phyloP scores from a whole-genome alignment of 2,329 filamentous ascomycete species.

The Cladosporium cucumerinum region DNA sequence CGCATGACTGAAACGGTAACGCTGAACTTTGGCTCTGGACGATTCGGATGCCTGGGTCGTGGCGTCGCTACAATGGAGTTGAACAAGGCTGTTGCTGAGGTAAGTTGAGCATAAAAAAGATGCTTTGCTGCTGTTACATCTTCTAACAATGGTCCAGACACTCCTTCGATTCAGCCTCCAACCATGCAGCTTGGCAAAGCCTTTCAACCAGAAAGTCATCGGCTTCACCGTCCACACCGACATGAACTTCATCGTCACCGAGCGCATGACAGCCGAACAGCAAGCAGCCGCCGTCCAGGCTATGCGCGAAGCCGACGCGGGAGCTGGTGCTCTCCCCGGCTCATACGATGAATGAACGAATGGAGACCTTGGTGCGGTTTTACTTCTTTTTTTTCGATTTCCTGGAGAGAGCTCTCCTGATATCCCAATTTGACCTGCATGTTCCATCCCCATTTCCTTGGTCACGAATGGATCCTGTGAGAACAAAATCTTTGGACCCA shows the following conservation, averaged over 20 bases:
- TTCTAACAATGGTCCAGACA: conserved; percentile 25
- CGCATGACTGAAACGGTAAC: conserved; percentile 38
- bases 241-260: conserved; percentile 38
- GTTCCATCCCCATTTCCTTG: not conserved
- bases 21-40: conserved; percentile 36
- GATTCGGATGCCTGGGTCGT: conserved; percentile 38
- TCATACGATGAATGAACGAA: conserved; percentile 14
- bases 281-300: not conserved
- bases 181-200: conserved; percentile 36
- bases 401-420: not conserved
- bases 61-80: conserved; percentile 40
- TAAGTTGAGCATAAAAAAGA: conserved; percentile 20
- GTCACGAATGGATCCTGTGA: not conserved
- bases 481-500: not conserved
- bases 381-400: not conserved
- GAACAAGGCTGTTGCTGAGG: conserved; percentile 39
- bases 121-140: not conserved
- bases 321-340: conserved; percentile 27
- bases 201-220: conserved; percentile 37
- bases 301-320: conserved; percentile 8
- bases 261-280: conserved; percentile 23
- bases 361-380: not conserved
- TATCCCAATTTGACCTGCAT: not conserved
- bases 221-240: conserved; percentile 39
- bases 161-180: conserved; percentile 38